Percentiles rank a stretch among this genome's conserved stretches.
These are phyloP conservation scores for Ascocoryne sarcoides DNA, from an alignment of 2,329 filamentous ascomycete species.

Conservation along the genomic window DNA sequence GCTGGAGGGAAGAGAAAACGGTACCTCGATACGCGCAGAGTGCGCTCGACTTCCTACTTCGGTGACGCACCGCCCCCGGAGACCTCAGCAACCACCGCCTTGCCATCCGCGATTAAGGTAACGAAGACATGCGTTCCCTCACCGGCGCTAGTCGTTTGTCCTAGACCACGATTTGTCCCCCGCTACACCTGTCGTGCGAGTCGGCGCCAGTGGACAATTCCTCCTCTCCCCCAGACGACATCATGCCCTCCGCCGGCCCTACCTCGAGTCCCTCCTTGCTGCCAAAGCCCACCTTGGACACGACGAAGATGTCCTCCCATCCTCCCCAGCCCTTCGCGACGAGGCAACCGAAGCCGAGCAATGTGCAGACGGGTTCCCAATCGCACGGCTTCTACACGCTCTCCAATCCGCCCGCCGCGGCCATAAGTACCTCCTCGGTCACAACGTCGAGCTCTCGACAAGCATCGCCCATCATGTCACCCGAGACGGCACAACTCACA, in stretches of 20 bases:
- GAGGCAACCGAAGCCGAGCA: slow-evolving; percentile 20
- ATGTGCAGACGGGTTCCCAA: slow-evolving; percentile 26
- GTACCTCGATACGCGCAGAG: neutral
- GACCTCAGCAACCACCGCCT: neutral
- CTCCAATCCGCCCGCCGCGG: slow-evolving; percentile 40
- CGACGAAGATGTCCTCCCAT: slow-evolving; percentile 14
- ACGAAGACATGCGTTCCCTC: slow-evolving; percentile 23
- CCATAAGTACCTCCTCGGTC: slow-evolving; percentile 47
- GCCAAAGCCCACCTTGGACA: slow-evolving; percentile 9
- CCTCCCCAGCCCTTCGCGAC: slow-evolving; percentile 12
- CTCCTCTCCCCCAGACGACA: slow-evolving; percentile 5
- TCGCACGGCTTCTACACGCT: slow-evolving; percentile 23
- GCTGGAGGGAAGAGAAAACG: neutral
- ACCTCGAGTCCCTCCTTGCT: slow-evolving; percentile 12
- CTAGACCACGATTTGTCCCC: slow-evolving; percentile 13
- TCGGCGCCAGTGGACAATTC: slow-evolving; percentile 17
- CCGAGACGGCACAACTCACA: slow-evolving; percentile 40
- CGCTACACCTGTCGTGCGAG: slow-evolving; percentile 12
- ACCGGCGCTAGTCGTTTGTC: slow-evolving; percentile 16
- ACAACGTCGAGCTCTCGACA: slow-evolving; percentile 45
- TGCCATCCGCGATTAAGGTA: slow-evolving; percentile 3
- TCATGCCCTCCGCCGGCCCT: slow-evolving; percentile 15
- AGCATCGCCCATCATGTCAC: slow-evolving; percentile 49
- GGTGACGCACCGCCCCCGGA: slow-evolving; percentile 4
- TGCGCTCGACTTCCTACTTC: slow-evolving; percentile 3